A percentile compares a stretch with the other conserved stretches of the same genome.
Conservation (phyloP, 805 yeast species). For the Middelhovenomyces tepae region DNA sequence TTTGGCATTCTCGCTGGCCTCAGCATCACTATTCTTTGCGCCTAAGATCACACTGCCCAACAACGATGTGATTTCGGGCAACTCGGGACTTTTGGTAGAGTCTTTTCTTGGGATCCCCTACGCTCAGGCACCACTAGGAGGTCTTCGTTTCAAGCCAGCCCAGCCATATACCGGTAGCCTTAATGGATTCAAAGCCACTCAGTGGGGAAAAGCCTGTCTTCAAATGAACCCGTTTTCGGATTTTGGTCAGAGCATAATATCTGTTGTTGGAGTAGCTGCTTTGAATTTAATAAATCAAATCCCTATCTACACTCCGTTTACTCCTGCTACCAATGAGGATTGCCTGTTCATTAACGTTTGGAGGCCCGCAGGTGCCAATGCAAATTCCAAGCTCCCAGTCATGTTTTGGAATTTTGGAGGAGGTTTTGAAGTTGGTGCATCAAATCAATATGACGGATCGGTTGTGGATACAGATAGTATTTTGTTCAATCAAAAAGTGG, state of each 20-base stretch:
- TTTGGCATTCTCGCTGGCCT: too few relatives aligned
- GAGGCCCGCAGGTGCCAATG: slow-evolving; percentile 14
- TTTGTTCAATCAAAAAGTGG: slow-evolving; percentile 6
- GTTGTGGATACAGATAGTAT: neutral
- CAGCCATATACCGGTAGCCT: neutral
- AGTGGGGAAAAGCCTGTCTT: neutral
- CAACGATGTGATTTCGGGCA: too few relatives aligned
- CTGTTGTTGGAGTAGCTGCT: neutral
- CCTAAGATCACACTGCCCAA: too few relatives aligned
- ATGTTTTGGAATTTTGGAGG: slow-evolving; percentile 32
- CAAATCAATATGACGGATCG: neutral
- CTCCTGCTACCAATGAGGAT: slow-evolving; percentile 20
- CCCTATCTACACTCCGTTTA: neutral
- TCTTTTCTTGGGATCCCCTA: slow-evolving; percentile 17
- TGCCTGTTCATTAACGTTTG: slow-evolving; percentile 26
- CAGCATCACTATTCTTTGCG: too few relatives aligned
- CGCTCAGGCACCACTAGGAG: slow-evolving; percentile 25
- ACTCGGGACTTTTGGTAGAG: too few relatives aligned
- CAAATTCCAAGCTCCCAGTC: slow-evolving; percentile 16
- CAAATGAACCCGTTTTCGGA: neutral
- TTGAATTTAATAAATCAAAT: neutral
- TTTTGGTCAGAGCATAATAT: neutral
- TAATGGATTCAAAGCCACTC: neutral
- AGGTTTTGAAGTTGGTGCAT: slow-evolving; percentile 24
- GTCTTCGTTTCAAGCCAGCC: slow-evolving; percentile 19